Base-by-base conservation (phyloP, 139 green algal species). In the Picochlorum sp. region DNA sequence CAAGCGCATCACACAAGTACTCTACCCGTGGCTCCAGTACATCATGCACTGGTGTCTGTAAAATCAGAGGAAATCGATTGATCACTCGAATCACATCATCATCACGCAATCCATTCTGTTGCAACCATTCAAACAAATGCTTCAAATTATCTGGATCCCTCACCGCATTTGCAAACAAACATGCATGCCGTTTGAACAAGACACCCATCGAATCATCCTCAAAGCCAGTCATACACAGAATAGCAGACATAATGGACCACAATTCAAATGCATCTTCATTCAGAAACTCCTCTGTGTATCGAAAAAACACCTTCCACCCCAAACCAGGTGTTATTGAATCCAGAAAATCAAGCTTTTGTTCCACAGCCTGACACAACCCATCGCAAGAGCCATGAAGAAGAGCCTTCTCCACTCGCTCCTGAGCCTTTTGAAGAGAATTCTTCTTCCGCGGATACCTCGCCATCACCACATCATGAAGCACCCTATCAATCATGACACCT, bases 41-140 rank as follows among this genome's bases (percentile, higher is more conserved):
- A 30, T 26, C 32, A 1, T 76, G 63, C 16, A 72, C 9, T 4
- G 49, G 10, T 47, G 45, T 56, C 34, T 75, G 71, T 58, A 77
- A 23, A 41, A 77, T 9, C 18, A 58, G 3, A 15, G 71, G 71
- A 45, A 61, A 46, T 13, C 51, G 47, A 49, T 74, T 45, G 20
- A 78, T 8, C 28, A 74, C 2, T 18, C 44, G 49, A 10, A 61
- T 30, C 11, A 71, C n/a, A 38, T 49, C 52, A 3, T 44, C 20
- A 8, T 62, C 37, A n/a, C 21, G 6, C 34, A 74, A 30, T 11
- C 30, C 58, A 49, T 68, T 50, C 4, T 26, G 18, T 14, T 11
- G 37, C 49, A 78, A 28, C 71, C 71, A 78, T 38, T 61, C 21
- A 24, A 78, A 74, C 21, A 78, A 52, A 28, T 49, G 24, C 45